Base-by-base conservation (phyloP, 345 rosid species). In the Salix udensis region DNA sequence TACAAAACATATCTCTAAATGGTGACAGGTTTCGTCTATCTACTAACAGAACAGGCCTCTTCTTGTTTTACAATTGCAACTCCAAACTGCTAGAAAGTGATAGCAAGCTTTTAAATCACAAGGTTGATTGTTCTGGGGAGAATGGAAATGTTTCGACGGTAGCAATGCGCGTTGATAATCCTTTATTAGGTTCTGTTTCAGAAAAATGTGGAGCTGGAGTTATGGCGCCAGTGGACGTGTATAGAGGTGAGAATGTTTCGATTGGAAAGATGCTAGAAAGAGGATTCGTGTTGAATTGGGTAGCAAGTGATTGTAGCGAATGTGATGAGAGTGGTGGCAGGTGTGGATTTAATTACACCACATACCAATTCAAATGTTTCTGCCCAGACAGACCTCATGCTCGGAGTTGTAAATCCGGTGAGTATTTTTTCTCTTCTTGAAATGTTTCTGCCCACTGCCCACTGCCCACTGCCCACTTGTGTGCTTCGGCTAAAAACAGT, bases 331-430 rank as follows among this genome's bases (percentile, higher is more conserved):
- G 87, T 64, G 91, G 89, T 0, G 93, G 93, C 52, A 74, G 30
- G 81, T 89, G 92, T 37, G 92, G 92, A 7, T 82, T 87, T 60
- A 11, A 89, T 61, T 1, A 1, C 4, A 1, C 1, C 0, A 72
- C 28, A 1, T 65, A 16, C 52, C 85, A 69, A 50, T 86, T 89
- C 84, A 73, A 36, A 72, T 89, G 91, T 37, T 89, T 73, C 71
- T 89, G 91, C 81, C 86, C 88, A 0, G 91, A 89, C 26, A 64
- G 91, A 31, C 86, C 91, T 48, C 91, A 86, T 70, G 68, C 79
- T 64, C 3, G 23, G 80, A 26, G 6, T 0, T 89, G 92, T 39
- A 0, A 0, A 11, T 24, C 82, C 23, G 85, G 87, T 84, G 74
- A 60, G 77, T 66, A 4, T 37, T 37, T 37, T 62, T 18, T 28